Conservation (phyloP, 2,329 filamentous ascomycete species). For the Penicillium sp. region DNA sequence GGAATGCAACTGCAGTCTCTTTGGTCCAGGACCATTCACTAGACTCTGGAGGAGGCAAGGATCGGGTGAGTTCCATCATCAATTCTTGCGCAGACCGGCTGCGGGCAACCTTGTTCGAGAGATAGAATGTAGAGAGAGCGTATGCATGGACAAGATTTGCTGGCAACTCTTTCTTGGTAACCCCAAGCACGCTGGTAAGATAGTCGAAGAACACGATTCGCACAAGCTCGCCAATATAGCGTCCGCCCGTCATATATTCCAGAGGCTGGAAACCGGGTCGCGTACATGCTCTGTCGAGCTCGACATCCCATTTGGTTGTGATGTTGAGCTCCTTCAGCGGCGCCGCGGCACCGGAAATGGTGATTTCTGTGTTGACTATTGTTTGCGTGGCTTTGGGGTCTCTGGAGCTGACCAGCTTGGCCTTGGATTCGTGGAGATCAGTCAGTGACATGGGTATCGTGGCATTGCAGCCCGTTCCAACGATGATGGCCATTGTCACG, state of each 20-base stretch:
- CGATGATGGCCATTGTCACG: constrained; percentile 74
- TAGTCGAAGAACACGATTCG: constrained; percentile 67
- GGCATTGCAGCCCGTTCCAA: constrained; percentile 77
- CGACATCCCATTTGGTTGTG: constrained; percentile 66
- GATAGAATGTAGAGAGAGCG: constrained; percentile 66
- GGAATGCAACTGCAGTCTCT: constrained; percentile 56
- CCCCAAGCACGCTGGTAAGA: constrained; percentile 44
- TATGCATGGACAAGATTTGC: constrained; percentile 55
- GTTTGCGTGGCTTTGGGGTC: constrained; percentile 58
- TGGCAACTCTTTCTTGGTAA: constrained; percentile 48
- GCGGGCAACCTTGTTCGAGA: constrained; percentile 64
- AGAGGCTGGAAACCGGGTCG: constrained; percentile 74
- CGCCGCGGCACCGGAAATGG: constrained; percentile 69
- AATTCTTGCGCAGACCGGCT: constrained; percentile 47
- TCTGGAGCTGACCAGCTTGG: constrained; percentile 47
- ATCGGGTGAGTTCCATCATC: constrained; percentile 47
- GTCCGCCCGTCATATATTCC: constrained; percentile 78
- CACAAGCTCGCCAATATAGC: constrained; percentile 73
- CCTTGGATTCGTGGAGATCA: constrained; percentile 61
- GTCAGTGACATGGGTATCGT: constrained; percentile 67
- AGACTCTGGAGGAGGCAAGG: constrained; percentile 48
- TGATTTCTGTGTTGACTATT: constrained; percentile 81
- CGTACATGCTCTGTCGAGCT: constrained; percentile 64
- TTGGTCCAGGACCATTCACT: constrained; percentile 60
- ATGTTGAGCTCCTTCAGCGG: constrained; percentile 59